These are phyloP conservation scores for Pleurotus platypus DNA, from an alignment of 768 basidiomycete species.

Conservation along the genomic window DNA sequence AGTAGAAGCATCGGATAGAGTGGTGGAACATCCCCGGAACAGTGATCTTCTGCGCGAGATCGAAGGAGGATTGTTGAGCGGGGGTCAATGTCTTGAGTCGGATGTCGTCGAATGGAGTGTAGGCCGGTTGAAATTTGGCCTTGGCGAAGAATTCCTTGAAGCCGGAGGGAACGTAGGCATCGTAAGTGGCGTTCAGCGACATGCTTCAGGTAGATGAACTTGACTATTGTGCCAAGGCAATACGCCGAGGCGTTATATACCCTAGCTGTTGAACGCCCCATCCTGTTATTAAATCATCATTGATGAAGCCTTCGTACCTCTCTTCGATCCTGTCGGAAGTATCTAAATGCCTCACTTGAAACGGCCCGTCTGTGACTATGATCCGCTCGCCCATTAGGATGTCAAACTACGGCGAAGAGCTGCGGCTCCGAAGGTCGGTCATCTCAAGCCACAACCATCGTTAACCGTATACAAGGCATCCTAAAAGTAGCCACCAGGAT, in stretches of 20 bases:
- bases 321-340: background rate
- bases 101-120: slow-evolving; percentile 9
- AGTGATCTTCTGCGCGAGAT: slow-evolving; percentile 11
- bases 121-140: slow-evolving; percentile 9
- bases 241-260: background rate
- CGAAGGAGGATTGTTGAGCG: slow-evolving; percentile 11
- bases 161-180: slow-evolving; percentile 13
- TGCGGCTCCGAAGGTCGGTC: background rate
- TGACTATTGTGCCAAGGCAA: background rate
- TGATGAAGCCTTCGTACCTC: background rate
- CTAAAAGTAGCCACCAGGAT: too few species aligned
- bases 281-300: background rate
- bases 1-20: slow-evolving; percentile 15
- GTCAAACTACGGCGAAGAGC: background rate
- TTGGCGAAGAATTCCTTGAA: slow-evolving; percentile 11
- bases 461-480: too few species aligned
- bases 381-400: background rate
- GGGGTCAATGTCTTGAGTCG: slow-evolving; percentile 5
- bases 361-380: background rate
- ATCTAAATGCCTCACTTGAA: background rate
- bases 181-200: slow-evolving; percentile 12
- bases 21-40: slow-evolving; percentile 11
- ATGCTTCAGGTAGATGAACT: background rate
- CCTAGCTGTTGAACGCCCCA: too few species aligned
- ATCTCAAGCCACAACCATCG: background rate